A percentile compares a stretch with the other conserved stretches of the same genome.
phyloP scores from a whole-genome alignment of 2,329 filamentous ascomycete genomes.

The Xylariales sp. region DNA sequence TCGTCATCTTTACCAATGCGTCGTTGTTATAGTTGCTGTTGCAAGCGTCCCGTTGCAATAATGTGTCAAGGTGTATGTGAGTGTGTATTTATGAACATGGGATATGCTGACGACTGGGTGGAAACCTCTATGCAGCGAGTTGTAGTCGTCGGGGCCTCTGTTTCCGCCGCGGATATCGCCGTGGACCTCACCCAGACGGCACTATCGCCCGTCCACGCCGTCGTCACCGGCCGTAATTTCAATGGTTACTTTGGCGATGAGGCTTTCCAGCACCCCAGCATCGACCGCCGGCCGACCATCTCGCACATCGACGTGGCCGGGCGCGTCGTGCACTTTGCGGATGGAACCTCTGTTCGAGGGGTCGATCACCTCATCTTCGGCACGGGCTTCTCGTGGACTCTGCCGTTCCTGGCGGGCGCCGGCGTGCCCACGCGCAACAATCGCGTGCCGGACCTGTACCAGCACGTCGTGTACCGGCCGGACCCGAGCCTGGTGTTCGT shows the following conservation, averaged over 20 bases:
- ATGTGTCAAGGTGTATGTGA: no score
- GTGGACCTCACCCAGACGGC: conserved; percentile 17
- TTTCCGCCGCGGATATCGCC: conserved; percentile 56
- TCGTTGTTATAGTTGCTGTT: no score
- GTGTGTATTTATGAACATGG: no score
- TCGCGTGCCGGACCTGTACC: conserved; percentile 50
- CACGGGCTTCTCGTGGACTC: conserved; percentile 61
- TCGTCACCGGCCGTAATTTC: conserved; percentile 18
- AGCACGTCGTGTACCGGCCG: conserved; percentile 50
- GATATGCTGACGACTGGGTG: no score
- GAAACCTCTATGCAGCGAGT: no score
- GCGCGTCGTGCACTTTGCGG: conserved; percentile 52
- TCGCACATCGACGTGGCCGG: conserved; percentile 30
- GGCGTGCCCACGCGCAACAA: conserved; percentile 48
- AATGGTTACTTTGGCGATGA: conserved; percentile 23
- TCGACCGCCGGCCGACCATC: conserved; percentile 36
- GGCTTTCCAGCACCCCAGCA: conserved; percentile 19
- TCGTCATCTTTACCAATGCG: conserved; percentile 8
- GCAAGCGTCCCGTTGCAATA: no score
- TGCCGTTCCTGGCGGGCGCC: conserved; percentile 55
- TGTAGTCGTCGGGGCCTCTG: conserved; percentile 59
- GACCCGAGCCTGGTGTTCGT: conserved; percentile 55
- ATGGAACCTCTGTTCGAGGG: conserved; percentile 45
- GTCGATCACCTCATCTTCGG: conserved; percentile 63
- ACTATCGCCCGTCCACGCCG: conserved; percentile 16